Conservation (phyloP, 2,329 filamentous ascomycete genomes). For the Colletotrichum kahawae region DNA sequence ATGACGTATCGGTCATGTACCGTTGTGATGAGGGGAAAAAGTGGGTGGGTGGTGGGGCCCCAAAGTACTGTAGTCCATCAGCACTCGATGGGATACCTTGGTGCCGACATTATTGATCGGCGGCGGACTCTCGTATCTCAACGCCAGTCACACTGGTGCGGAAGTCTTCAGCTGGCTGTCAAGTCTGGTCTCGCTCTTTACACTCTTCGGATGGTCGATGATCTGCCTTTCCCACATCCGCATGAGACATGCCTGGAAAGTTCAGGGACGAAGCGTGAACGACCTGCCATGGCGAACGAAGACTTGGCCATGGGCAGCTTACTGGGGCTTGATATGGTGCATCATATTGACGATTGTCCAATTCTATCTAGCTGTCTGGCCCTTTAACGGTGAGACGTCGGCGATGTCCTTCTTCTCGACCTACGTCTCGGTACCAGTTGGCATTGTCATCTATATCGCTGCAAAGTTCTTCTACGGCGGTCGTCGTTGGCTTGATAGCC, state of each 20-base stretch:
- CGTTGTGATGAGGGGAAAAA: too few species aligned
- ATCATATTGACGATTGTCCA: constrained; percentile 48
- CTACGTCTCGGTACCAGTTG: constrained; percentile 47
- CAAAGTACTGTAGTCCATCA: too few species aligned
- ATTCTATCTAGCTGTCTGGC: constrained; percentile 53
- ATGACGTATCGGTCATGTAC: too few species aligned
- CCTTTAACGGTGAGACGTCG: constrained; percentile 33
- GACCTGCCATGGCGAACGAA: constrained; percentile 47
- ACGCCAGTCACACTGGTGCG: constrained; percentile 43
- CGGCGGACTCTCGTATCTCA: constrained; percentile 47
- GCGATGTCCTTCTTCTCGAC: constrained; percentile 51
- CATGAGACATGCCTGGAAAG: constrained; percentile 43
- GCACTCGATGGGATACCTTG: too few species aligned
- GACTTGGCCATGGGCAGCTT: constrained; percentile 46
- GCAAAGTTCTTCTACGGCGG: constrained; percentile 44
- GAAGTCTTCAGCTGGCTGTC: constrained; percentile 52
- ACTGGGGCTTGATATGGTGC: constrained; percentile 48
- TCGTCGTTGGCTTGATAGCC: constrained; percentile 34
- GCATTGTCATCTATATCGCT: constrained; percentile 45
- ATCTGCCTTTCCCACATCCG: constrained; percentile 47
- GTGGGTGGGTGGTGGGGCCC: too few species aligned
- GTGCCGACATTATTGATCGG: constrained; percentile 58
- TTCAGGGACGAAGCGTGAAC: constrained; percentile 36
- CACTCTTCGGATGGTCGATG: constrained; percentile 47
- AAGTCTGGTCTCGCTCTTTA: constrained; percentile 48